Conservation (phyloP, 176 grass and related monocot species). For the Musa schizocarpa region DNA sequence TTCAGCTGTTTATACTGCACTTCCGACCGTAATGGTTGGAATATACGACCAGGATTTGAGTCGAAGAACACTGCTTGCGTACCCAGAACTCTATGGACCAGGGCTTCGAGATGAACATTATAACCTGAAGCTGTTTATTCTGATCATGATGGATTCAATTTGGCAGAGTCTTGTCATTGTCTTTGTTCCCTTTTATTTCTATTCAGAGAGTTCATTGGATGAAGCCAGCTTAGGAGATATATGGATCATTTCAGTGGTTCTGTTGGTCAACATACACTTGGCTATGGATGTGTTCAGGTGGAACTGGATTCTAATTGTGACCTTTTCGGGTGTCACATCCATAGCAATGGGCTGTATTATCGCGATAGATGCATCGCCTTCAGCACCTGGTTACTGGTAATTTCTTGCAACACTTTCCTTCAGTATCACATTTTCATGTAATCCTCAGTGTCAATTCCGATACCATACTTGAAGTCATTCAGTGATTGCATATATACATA, state of each 20-base stretch:
- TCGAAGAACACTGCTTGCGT: slow-evolving; percentile 45
- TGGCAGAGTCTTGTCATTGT: slow-evolving; percentile 81
- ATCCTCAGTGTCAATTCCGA: too few relatives aligned
- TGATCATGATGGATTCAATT: slow-evolving; percentile 63
- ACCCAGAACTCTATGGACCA: slow-evolving; percentile 74
- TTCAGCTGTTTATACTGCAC: slow-evolving; percentile 78
- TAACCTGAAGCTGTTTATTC: slow-evolving; percentile 59
- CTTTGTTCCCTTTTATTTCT: slow-evolving; percentile 59
- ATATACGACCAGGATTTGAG: slow-evolving; percentile 80
- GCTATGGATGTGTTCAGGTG: slow-evolving; percentile 70
- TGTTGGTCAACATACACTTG: slow-evolving; percentile 74
- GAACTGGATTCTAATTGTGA: slow-evolving; percentile 42
- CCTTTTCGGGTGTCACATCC: too few relatives aligned
- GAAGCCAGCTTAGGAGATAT: slow-evolving; percentile 65
- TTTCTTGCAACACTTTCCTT: too few relatives aligned
- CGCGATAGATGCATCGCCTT: too few relatives aligned
- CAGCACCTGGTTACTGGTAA: too few relatives aligned
- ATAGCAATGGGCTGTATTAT: too few relatives aligned
- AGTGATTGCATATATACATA: too few relatives aligned
- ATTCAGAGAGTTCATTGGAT: slow-evolving; percentile 56
- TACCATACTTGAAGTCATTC: too few relatives aligned
- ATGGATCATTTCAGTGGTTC: slow-evolving; percentile 71
- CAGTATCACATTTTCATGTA: too few relatives aligned
- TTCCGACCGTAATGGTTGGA: slow-evolving; percentile 71
- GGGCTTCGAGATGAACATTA: slow-evolving; percentile 67